These are phyloP conservation scores for Malus sieversii DNA, from an alignment of 306 rosid genomes.

Conservation along the genomic window DNA sequence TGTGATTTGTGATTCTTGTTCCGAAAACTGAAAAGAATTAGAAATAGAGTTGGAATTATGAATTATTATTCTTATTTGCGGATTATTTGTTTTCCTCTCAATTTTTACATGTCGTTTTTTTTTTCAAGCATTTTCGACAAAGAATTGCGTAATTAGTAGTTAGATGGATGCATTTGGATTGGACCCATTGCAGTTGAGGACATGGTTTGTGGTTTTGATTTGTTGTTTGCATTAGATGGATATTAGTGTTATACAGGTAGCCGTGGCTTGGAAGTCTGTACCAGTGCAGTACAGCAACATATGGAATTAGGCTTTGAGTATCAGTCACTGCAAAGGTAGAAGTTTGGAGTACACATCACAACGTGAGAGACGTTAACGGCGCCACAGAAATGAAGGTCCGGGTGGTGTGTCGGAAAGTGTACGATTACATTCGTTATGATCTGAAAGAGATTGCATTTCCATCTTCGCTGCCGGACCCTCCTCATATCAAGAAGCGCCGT, in stretches of 20 bases:
- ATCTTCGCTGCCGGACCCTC: constrained; percentile 89
- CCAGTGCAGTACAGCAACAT: not conserved
- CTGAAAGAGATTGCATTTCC: constrained; percentile 88
- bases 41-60: too few relatives aligned
- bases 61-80: too few relatives aligned
- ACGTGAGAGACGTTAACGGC: not conserved
- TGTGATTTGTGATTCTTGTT: too few relatives aligned
- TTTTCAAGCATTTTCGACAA: too few relatives aligned
- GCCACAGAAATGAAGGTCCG: constrained; percentile 50
- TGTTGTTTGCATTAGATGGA: not conserved
- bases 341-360: not conserved
- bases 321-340: not conserved
- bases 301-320: not conserved
- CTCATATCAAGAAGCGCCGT: constrained; percentile 52
- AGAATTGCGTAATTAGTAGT: too few relatives aligned
- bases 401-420: constrained; percentile 58
- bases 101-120: too few relatives aligned
- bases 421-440: constrained; percentile 64
- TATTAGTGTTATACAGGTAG: not conserved
- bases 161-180: too few relatives aligned
- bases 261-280: not conserved
- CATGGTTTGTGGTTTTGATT: too few relatives aligned
- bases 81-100: too few relatives aligned
- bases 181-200: too few relatives aligned
- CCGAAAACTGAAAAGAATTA: too few relatives aligned